These are phyloP conservation scores for Trametes coccinea DNA, from an alignment of 768 basidiomycete genomes.

Conservation along the genomic window DNA sequence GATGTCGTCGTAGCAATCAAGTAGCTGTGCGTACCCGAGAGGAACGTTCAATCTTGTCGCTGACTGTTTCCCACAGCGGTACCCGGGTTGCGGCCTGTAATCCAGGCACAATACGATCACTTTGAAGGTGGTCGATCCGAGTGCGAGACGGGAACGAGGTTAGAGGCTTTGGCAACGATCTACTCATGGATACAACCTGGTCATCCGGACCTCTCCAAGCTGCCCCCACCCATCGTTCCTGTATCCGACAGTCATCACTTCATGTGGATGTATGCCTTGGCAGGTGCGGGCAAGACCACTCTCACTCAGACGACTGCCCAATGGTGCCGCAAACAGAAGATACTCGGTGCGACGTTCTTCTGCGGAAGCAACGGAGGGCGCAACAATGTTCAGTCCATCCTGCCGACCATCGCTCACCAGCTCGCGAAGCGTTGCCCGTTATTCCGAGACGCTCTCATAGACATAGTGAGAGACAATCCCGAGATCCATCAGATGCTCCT, in stretches of 20 bases:
- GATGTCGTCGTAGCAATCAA: no score
- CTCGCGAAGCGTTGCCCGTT: not conserved
- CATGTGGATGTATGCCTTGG: slow-evolving; percentile 18
- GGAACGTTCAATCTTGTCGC: no score
- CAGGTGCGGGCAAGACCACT: slow-evolving; percentile 17
- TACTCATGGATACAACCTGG: not conserved
- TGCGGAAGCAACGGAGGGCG: slow-evolving; percentile 17
- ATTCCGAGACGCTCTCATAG: not conserved
- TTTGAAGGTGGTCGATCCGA: no score
- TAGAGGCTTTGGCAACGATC: not conserved
- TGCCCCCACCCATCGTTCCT: no score
- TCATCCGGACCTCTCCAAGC: not conserved
- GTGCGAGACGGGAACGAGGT: no score
- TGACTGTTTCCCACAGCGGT: no score
- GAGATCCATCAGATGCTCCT: not conserved
- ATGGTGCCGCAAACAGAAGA: not conserved
- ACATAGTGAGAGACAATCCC: not conserved
- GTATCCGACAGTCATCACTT: not conserved
- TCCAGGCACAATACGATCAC: no score
- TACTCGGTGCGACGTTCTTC: slow-evolving; percentile 20
- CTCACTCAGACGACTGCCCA: slow-evolving; percentile 11
- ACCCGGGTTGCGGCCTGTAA: no score
- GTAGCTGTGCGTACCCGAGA: no score
- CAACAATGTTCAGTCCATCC: slow-evolving; percentile 9
- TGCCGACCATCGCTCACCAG: slow-evolving; percentile 17